These are phyloP conservation scores for Mycena floridula DNA, from an alignment of 768 basidiomycete genomes.

Conservation along the genomic window DNA sequence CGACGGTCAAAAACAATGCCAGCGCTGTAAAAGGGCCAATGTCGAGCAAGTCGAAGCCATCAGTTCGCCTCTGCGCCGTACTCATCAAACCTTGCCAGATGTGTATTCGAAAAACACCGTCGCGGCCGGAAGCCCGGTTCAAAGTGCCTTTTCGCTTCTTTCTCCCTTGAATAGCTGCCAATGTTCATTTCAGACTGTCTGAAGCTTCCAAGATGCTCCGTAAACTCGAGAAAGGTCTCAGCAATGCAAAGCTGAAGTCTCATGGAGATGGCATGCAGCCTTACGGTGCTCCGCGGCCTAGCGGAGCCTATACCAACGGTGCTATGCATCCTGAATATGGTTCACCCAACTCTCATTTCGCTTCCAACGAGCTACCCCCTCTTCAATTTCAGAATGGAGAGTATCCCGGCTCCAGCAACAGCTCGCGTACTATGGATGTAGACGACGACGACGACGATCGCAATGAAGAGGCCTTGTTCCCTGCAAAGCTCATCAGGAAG, in stretches of 20 bases:
- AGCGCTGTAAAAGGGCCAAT: constrained; percentile 78
- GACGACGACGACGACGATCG: constrained; percentile 70
- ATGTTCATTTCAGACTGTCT: constrained; percentile 49
- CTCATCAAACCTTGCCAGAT: constrained; percentile 34
- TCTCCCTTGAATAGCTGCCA: constrained; percentile 7
- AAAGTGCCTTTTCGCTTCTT: constrained; percentile 44
- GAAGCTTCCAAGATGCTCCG: constrained; percentile 89
- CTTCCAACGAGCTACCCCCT: constrained; percentile 33
- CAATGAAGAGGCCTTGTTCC: constrained; percentile 59
- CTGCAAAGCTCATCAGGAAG: constrained; percentile 65
- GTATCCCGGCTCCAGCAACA: constrained; percentile 29
- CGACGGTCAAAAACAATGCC: constrained; percentile 74
- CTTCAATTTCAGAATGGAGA: constrained; percentile 31
- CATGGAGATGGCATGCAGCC: constrained; percentile 30
- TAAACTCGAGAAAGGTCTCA: constrained; percentile 78
- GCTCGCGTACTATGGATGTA: constrained; percentile 35
- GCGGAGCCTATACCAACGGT: no score
- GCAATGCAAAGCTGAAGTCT: constrained; percentile 72
- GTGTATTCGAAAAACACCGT: constrained; percentile 85
- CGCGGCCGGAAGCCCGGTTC: constrained; percentile 86
- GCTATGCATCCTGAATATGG: background rate
- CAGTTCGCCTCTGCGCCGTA: constrained; percentile 11
- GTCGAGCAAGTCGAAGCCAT: constrained; percentile 48
- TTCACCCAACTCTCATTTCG: background rate
- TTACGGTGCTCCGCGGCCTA: constrained; percentile 25